Evolutionary conservation across 495 filamentous ascomycete genomes (phyloP), one percentile per base, ranked within the genome.

Genomic region (Pyrenula massariospora): DNA sequence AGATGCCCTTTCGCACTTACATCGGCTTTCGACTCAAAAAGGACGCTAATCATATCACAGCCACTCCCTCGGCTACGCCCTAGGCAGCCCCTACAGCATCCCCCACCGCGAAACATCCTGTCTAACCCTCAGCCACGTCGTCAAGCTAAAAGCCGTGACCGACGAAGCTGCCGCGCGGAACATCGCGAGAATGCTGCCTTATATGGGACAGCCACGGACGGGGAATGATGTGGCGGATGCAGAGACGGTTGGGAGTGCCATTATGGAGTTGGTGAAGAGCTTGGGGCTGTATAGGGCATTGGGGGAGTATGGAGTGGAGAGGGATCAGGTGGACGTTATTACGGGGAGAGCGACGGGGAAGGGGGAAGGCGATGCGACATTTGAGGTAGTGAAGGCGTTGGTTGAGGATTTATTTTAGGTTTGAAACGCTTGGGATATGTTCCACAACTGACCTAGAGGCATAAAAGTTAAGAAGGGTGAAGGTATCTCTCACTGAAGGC

Each of bases 71-170:
- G 76, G 76, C 1, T 73, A 78, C 56, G 75, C 76, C 1, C 59
- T 80, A 12, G 77, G 77, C 1, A 67, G 65, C 5, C 73, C 77
- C 8, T 80, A 78, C 59, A 59, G 60, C 2, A 78, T 80, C 47
- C 77, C 77, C 5, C 48, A 52, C 22, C 8, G 50, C n/a, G 50
- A 52, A 19, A 52, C 50, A 21, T 21, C 19, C 50, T 52, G 50
- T 24, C 19, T 52, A 10, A 52, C 50, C 20, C 50, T 52, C 8
- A 19, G 50, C 22, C 50, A 20, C 50, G 50, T 52, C 19, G 50
- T 52, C 19, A 20, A 52, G 50, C 50, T 52, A 10, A 52, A 52
- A 24, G 50, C 50, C 19, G 10, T 8, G 50, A 24, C 8, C 19
- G 22, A 52, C 10, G 19, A 52, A 52, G 50, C n/a, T 20, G 50